phyloP scores from a whole-genome alignment of 371 early-diverging fungal genomes.

The Choanephora cucurbitarum region DNA sequence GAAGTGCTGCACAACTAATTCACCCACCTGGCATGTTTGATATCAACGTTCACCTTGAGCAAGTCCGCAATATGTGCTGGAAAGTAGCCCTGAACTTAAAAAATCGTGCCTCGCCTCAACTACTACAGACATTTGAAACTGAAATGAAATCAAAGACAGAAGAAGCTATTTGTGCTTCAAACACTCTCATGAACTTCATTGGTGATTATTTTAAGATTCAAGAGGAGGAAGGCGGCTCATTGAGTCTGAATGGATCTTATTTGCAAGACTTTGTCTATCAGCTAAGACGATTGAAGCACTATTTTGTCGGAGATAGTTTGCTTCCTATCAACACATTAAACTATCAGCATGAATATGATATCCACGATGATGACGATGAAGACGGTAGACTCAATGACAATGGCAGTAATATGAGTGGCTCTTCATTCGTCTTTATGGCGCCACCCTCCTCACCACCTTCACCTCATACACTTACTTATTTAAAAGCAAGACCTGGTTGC shows the following conservation, averaged over 20 bases:
- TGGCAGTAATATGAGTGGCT: background rate
- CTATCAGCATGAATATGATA: too few species aligned
- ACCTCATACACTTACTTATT: background rate
- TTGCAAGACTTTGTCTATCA: conserved; percentile 10
- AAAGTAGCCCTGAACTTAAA: conserved; percentile 31
- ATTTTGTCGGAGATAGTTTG: conserved; percentile 14
- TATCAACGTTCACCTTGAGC: conserved; percentile 31
- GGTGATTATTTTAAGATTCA: conserved; percentile 6
- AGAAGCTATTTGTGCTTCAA: conserved; percentile 18
- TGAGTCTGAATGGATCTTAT: conserved; percentile 6
- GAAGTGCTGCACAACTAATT: conserved; percentile 34
- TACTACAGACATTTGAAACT: conserved; percentile 32
- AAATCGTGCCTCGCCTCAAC: conserved; percentile 24
- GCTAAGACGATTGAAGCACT: conserved; percentile 5
- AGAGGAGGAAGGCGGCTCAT: background rate
- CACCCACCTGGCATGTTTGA: conserved; percentile 35
- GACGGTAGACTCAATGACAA: too few species aligned
- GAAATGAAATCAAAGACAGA: conserved; percentile 21
- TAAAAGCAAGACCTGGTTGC: conserved; percentile 15
- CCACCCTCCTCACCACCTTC: background rate
- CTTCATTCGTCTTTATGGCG: conserved; percentile 8
- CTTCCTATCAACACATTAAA: conserved; percentile 10
- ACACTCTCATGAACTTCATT: conserved; percentile 8
- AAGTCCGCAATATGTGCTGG: conserved; percentile 43
- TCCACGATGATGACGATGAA: too few species aligned